Percentiles rank a stretch among this genome's conserved stretches.
Conservation (phyloP, 2,329 filamentous ascomycete species). For the Pezicula neosporulosa region DNA sequence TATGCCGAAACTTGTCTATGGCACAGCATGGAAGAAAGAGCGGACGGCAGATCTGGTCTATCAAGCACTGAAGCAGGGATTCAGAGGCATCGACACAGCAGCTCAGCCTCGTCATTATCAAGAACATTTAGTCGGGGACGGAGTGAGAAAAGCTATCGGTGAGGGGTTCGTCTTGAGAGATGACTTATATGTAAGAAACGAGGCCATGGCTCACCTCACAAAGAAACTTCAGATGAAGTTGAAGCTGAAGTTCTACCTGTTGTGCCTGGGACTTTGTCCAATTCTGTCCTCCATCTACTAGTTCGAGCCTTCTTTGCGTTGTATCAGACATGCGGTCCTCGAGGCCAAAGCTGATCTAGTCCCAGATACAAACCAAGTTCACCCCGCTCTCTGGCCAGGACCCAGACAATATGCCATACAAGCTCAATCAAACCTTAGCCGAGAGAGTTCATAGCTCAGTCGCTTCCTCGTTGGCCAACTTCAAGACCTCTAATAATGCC, state of each 20-base stretch:
- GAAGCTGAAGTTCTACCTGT: background rate
- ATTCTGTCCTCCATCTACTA: no score
- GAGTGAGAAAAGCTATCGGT: slow-evolving; percentile 57
- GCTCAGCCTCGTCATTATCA: slow-evolving; percentile 77
- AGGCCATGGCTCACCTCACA: background rate
- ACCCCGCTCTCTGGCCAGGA: slow-evolving; percentile 63
- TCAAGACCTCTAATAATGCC: slow-evolving; percentile 38
- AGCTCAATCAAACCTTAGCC: slow-evolving; percentile 50
- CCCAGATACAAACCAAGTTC: slow-evolving; percentile 79
- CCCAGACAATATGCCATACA: slow-evolving; percentile 57
- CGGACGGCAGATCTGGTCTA: slow-evolving; percentile 64
- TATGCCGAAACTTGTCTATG: slow-evolving; percentile 63
- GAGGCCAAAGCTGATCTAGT: background rate
- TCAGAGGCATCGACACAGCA: slow-evolving; percentile 73
- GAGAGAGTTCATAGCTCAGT: slow-evolving; percentile 68
- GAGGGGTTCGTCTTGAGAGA: slow-evolving; percentile 54
- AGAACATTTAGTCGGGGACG: slow-evolving; percentile 67
- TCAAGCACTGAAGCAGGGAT: slow-evolving; percentile 64
- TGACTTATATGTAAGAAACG: slow-evolving; percentile 56
- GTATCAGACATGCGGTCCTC: no score
- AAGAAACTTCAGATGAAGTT: no score
- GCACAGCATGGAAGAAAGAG: slow-evolving; percentile 83
- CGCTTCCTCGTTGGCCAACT: slow-evolving; percentile 60
- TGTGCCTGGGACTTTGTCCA: background rate
- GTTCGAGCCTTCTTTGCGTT: no score